Percentiles rank a stretch among this genome's conserved stretches.
Conservation (phyloP, 345 rosid genomes). For the Rhodomyrtus tomentosa region DNA sequence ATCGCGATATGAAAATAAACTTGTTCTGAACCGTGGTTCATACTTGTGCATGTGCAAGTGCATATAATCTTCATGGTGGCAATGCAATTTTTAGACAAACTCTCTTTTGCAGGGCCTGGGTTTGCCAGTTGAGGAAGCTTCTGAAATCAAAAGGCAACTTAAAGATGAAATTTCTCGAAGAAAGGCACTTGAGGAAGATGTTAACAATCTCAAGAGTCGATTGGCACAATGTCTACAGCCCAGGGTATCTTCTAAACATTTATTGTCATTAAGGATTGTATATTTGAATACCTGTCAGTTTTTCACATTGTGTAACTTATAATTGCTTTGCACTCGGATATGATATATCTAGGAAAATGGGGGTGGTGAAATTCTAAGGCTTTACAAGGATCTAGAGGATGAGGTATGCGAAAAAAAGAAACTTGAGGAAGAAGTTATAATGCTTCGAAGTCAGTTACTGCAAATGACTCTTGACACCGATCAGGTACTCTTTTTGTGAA, state of each 20-base stretch:
- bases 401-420: constrained; percentile 66
- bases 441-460: constrained; percentile 67
- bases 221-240: constrained; percentile 33
- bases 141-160: constrained; percentile 44
- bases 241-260: constrained; percentile 40
- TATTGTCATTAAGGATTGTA: neutral
- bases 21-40: neutral
- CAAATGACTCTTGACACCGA: constrained; percentile 88
- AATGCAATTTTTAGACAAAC: constrained; percentile 18
- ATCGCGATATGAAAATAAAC: neutral
- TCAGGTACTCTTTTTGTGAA: constrained; percentile 38
- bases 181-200: constrained; percentile 82
- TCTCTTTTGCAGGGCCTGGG: constrained; percentile 6
- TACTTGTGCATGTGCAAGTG: neutral
- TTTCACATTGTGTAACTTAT: neutral
- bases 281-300: neutral
- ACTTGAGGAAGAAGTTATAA: constrained; percentile 72
- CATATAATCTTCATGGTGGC: neutral
- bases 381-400: constrained; percentile 67
- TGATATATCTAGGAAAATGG: constrained; percentile 43
- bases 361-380: constrained; percentile 58
- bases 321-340: neutral
- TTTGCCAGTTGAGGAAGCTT: constrained; percentile 27
- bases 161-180: constrained; percentile 57
- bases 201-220: constrained; percentile 53